Evolutionary conservation across 495 filamentous ascomycete species (phyloP).

Genomic region (Cladorrhinum samala): DNA sequence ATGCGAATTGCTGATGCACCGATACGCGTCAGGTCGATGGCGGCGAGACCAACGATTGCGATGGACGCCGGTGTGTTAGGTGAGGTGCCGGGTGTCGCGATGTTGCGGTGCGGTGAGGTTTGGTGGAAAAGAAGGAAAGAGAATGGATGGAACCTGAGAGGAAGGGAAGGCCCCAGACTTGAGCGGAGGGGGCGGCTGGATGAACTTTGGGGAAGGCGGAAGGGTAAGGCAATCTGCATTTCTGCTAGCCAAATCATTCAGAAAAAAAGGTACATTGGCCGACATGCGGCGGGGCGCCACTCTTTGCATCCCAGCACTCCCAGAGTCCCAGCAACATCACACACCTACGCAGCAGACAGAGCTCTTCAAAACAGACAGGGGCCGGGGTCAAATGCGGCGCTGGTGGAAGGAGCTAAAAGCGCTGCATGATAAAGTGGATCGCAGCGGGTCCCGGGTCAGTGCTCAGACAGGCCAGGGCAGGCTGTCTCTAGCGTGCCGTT

Average conservation of each 20-base stretch:
- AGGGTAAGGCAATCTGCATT: conserved; percentile 11
- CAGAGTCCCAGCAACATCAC: too few species aligned
- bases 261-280: conserved; percentile 15
- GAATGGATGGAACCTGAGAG: not conserved
- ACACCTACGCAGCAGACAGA: too few species aligned
- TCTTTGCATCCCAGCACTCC: conserved; percentile 8
- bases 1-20: not conserved
- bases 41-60: not conserved
- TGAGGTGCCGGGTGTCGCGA: not conserved
- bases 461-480: conserved; percentile 4
- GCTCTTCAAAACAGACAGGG: conserved; percentile 6
- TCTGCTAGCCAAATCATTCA: conserved; percentile 9
- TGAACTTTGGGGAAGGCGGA: conserved; percentile 13
- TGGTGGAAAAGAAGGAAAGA: conserved; percentile 12
- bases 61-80: not conserved
- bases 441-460: conserved; percentile 5
- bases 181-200: conserved; percentile 15
- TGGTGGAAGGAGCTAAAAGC: conserved; percentile 1
- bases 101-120: conserved; percentile 1
- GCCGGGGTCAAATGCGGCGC: conserved; percentile 11
- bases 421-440: conserved; percentile 5
- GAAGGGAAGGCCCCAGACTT: not conserved
- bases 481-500: conserved; percentile 11
- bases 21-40: conserved; percentile 8
- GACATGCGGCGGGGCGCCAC: conserved; percentile 14